Evolutionary conservation across 306 rosid species (phyloP), one percentile per base, ranked within the genome.

Genomic region (Sophora flavescens): DNA sequence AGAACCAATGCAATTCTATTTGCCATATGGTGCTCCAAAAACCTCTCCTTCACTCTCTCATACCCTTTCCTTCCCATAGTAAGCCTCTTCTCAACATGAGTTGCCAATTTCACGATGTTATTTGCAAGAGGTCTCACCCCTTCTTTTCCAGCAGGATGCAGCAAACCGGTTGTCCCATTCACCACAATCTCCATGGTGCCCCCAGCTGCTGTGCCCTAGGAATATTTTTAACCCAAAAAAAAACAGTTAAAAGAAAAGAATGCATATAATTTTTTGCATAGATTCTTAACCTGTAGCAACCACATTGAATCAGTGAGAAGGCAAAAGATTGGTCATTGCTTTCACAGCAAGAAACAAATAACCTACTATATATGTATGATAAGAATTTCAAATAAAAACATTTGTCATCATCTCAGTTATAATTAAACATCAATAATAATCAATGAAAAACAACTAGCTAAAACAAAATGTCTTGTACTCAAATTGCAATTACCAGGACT

Each of bases 181-280:
- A 81, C 92, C 78, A 92, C 95, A 44, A 95, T 95, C 87, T 92
- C 97, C 92, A 85, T 89, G 10, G 98, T 92, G 26, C 97, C 96
- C 69, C 97, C 97, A 63, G 97, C 98, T 3, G 95, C 96, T 14
- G 96, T 92, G 60, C 97, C 98, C 98, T 89, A 83, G 5, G 28
- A 61, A 47, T 32, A 51, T 50, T 66, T 45, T 22, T 22, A 26
- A 56, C 5, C 12, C 38, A 33, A 52, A 44, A 28, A 7, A 50
- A 7, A 50, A 53, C 3, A 0, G 11, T 41, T 8, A 26, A 15
- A 56, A 35, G 48, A 68, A 50, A 22, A 62, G 61, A 53, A 35
- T 2, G 64, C 41, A 48, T 14, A 3, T 58, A 58, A 45, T 35
- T 8, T 39, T 17, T 63, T 17, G 44, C 56, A 64, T 32, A 44